Conservation (phyloP, 306 rosid species). For the Vigna trinervia region DNA sequence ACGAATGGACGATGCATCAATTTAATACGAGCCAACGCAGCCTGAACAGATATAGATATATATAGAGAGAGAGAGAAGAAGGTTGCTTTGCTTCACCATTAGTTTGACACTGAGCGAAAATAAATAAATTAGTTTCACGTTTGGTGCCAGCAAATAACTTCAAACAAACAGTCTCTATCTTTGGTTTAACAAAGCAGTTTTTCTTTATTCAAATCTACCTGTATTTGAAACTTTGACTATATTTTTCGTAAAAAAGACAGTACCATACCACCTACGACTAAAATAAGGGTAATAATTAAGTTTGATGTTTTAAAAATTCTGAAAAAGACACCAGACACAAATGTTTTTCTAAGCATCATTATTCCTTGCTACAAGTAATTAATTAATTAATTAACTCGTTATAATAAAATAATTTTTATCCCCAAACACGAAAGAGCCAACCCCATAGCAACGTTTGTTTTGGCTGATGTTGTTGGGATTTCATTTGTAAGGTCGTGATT, state of each 20-base stretch:
- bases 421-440: not conserved
- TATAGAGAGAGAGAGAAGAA: not conserved
- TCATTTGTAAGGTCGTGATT: conserved; percentile 2
- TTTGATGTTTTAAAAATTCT: not conserved
- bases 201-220: conserved; percentile 9
- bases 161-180: not conserved
- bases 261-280: too few species aligned
- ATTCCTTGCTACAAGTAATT: not conserved
- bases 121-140: conserved; percentile 12
- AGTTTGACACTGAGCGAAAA: conserved; percentile 1
- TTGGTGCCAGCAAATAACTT: conserved; percentile 23
- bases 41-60: not conserved
- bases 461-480: conserved; percentile 30
- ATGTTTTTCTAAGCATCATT: not conserved
- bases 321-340: not conserved
- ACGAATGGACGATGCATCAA: conserved; percentile 31
- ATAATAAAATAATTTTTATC: not conserved
- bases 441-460: not conserved
- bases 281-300: not conserved
- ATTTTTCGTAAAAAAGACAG: not conserved
- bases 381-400: not conserved
- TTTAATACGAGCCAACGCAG: conserved; percentile 34
- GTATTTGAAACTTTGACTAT: conserved; percentile 2
- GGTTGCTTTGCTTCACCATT: not conserved
- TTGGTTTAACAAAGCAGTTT: not conserved